Evolutionary conservation across 768 basidiomycete genomes (phyloP).

Genomic region (Amanita inopinata): DNA sequence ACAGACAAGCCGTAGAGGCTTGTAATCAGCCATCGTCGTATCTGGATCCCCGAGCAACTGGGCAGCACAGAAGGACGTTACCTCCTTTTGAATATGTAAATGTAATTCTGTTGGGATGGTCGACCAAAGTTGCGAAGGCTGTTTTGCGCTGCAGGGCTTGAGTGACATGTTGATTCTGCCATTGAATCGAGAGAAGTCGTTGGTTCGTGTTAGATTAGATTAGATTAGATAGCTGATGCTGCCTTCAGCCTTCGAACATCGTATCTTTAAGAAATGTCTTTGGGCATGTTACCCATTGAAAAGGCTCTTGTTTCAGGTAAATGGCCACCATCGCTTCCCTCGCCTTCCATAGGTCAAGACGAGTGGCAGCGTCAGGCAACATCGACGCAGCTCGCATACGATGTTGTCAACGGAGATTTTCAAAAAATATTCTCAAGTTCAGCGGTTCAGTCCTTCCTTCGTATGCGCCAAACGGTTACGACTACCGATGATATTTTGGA

Average conservation of each 20-base stretch:
- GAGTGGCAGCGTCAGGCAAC: too few relatives aligned
- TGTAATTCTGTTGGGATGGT: background rate
- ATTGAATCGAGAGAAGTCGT: too few relatives aligned
- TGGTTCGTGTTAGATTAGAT: background rate
- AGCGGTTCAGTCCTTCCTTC: too few relatives aligned
- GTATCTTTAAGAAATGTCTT: too few relatives aligned
- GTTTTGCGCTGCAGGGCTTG: too few relatives aligned
- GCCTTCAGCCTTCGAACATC: background rate
- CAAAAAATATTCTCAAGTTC: too few relatives aligned
- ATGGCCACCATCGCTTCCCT: slow-evolving; percentile 24
- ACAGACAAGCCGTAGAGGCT: background rate
- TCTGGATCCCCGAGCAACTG: background rate
- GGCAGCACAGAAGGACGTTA: background rate
- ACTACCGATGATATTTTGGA: too few relatives aligned
- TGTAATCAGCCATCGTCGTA: background rate
- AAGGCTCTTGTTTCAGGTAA: slow-evolving; percentile 46
- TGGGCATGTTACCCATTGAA: slow-evolving; percentile 32
- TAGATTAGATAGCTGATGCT: background rate
- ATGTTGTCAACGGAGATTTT: too few relatives aligned
- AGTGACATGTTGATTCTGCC: too few relatives aligned
- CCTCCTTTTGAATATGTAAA: background rate
- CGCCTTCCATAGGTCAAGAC: slow-evolving; percentile 13
- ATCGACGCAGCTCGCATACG: too few relatives aligned
- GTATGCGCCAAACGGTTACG: too few relatives aligned
- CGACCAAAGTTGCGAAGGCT: background rate